phyloP scores from a whole-genome alignment of 2,329 filamentous ascomycete genomes.

The Fusarium tupiense region DNA sequence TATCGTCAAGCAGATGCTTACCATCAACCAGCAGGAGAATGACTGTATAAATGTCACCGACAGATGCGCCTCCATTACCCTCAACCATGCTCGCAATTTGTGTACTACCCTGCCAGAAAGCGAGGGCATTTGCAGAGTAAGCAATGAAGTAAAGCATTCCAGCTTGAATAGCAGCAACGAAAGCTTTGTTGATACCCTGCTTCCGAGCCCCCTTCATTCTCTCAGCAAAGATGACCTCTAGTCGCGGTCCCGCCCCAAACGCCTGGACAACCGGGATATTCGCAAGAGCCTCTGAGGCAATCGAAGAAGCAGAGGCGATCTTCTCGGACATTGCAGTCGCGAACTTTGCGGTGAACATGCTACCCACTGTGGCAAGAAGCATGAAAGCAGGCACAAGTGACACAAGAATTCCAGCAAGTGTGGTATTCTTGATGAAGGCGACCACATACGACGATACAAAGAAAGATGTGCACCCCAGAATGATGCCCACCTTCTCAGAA shows the following conservation, averaged over 20 bases:
- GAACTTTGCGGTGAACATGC: constrained; percentile 64
- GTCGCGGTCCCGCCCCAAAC: constrained; percentile 66
- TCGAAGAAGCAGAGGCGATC: constrained; percentile 67
- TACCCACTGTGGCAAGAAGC: constrained; percentile 65
- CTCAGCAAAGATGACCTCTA: constrained; percentile 68
- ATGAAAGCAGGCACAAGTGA: constrained; percentile 71
- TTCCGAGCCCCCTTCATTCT: constrained; percentile 60
- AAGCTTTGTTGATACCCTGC: constrained; percentile 67
- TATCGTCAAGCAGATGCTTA: constrained; percentile 36
- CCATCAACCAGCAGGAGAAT: constrained; percentile 72
- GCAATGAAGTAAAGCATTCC: constrained; percentile 74
- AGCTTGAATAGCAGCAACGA: constrained; percentile 65
- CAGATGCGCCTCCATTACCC: constrained; percentile 48
- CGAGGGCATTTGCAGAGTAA: constrained; percentile 72
- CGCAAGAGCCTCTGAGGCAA: constrained; percentile 69
- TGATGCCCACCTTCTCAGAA: constrained; percentile 75
- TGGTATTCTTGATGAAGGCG: constrained; percentile 71
- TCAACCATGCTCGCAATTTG: constrained; percentile 55
- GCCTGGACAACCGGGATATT: constrained; percentile 71
- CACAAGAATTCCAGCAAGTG: constrained; percentile 71
- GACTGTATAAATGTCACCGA: constrained; percentile 68
- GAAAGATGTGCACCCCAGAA: constrained; percentile 69
- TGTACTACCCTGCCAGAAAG: constrained; percentile 73
- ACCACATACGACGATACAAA: constrained; percentile 74
- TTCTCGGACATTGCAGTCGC: constrained; percentile 60